Base-by-base conservation (phyloP, 352 stramenopile species). In the Phytophthora uliginosa region DNA sequence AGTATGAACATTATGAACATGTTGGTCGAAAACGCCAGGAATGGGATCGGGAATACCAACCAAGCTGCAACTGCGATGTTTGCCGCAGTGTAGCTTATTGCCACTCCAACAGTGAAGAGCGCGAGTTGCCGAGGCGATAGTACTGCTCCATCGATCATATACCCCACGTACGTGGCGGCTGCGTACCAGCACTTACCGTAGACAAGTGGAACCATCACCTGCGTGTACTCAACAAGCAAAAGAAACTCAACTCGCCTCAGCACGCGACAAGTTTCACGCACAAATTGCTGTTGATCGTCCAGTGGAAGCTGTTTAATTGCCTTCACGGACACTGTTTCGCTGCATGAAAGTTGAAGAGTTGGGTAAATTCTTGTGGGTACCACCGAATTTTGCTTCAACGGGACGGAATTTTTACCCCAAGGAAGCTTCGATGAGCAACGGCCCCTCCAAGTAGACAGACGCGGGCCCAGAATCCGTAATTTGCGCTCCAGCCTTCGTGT, bases 1-100 rank as follows among this genome's bases (percentile, higher is more conserved):
- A 53, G 10, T 15, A 53, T 28, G 24, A 38, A 56, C 50, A 56
- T 56, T 56, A 56, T 20, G 12, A 56, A 8, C 15, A 56, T 36
- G 50, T 36, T 56, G 5, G 15, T 56, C 2, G 50, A 38, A 56
- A 56, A 36, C 3, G n/a, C 50, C 24, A 38, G 7, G 26, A 56
- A 56, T 24, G 50, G 50, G 7, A 56, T 56, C 4, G 50, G 24
- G 15, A 56, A 56, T 22, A 56, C 13, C 24, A 33, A 13, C 26
- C 22, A 36, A n/a, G 22, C 50, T 18, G 50, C 50, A 10, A 56
- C 50, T 36, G 26, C 17, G 17, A 56, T 36, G 4, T 53, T 53
- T 28, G 28, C 47, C 8, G 20, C 47, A 18, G 47, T 28, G 47
- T 53, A 53, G 20, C 47, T 53, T 7, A 53, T 28, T 17, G 47